A percentile compares a stretch with the other conserved stretches of the same genome.
Conservation (phyloP, 257 asterid genomes). For the Penstemon eatonii region DNA sequence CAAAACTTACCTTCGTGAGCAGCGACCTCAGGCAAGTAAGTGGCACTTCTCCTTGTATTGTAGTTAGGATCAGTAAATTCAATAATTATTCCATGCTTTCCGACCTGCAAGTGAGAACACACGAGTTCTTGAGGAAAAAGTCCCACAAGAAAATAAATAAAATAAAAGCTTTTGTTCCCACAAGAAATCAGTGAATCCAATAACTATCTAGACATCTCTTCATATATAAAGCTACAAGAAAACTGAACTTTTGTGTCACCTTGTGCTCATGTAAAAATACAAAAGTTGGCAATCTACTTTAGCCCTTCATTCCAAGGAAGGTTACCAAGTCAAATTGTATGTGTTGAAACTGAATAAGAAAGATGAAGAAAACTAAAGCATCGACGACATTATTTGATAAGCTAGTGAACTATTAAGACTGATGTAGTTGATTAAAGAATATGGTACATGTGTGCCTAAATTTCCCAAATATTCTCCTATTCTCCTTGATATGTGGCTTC, state of each 20-base stretch:
- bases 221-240: not conserved
- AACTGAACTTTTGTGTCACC: not conserved
- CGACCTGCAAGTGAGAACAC: conserved; percentile 54
- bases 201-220: not conserved
- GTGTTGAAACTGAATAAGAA: not conserved
- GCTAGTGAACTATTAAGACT: not conserved
- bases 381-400: no score
- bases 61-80: conserved; percentile 84
- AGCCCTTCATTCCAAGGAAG: not conserved
- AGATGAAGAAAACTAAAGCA: conserved; percentile 4
- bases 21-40: conserved; percentile 97
- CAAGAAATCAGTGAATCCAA: not conserved
- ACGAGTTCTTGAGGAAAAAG: not conserved
- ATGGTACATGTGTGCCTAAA: not conserved
- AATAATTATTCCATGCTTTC: conserved; percentile 91
- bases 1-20: conserved; percentile 82
- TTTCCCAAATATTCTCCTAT: not conserved
- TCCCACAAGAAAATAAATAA: not conserved
- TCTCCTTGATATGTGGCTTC: not conserved
- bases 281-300: not conserved
- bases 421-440: not conserved
- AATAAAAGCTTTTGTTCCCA: not conserved
- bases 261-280: not conserved
- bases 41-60: conserved; percentile 72
- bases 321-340: not conserved